phyloP scores from a whole-genome alignment of 371 early-diverging fungal species.

The Parasitella parasitica region DNA sequence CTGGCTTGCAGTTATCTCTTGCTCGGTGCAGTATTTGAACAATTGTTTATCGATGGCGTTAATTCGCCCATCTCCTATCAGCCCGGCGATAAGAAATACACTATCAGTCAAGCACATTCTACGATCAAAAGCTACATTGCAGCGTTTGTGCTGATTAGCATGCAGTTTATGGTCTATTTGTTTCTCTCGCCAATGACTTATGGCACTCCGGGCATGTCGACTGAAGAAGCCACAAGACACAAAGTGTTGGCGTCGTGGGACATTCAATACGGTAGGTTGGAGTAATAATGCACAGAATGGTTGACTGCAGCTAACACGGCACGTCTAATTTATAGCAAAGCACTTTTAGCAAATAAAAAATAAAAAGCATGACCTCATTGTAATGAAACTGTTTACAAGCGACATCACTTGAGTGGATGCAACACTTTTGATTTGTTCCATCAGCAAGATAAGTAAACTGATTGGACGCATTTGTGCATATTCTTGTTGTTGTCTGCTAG shows the following conservation, averaged over 20 bases:
- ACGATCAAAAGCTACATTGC: slow-evolving; percentile 28
- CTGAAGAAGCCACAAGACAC: slow-evolving; percentile 50
- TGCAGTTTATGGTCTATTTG: slow-evolving; percentile 52
- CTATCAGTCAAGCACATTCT: not conserved
- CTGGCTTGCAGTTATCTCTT: slow-evolving; percentile 76
- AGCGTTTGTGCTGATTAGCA: slow-evolving; percentile 40
- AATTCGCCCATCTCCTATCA: slow-evolving; percentile 44
- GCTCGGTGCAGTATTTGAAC: slow-evolving; percentile 60
- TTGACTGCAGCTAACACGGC: too few species aligned
- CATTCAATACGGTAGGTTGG: slow-evolving; percentile 62
- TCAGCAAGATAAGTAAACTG: not conserved
- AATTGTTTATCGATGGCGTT: slow-evolving; percentile 53
- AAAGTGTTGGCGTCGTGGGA: slow-evolving; percentile 79
- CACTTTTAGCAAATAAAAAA: not conserved
- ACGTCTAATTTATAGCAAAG: too few species aligned
- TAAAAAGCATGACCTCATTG: not conserved
- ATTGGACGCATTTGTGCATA: not conserved
- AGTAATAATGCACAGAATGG: not conserved
- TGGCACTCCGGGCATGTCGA: slow-evolving; percentile 48
- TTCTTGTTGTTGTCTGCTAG: not conserved
- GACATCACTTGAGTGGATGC: not conserved
- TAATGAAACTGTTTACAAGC: not conserved
- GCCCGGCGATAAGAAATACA: not conserved
- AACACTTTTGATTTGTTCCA: not conserved
- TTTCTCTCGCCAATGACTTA: slow-evolving; percentile 62